Percentiles rank a stretch among this genome's conserved stretches.
phyloP scores from a whole-genome alignment of 352 stramenopile genomes.

The Globisporangium splendens region DNA sequence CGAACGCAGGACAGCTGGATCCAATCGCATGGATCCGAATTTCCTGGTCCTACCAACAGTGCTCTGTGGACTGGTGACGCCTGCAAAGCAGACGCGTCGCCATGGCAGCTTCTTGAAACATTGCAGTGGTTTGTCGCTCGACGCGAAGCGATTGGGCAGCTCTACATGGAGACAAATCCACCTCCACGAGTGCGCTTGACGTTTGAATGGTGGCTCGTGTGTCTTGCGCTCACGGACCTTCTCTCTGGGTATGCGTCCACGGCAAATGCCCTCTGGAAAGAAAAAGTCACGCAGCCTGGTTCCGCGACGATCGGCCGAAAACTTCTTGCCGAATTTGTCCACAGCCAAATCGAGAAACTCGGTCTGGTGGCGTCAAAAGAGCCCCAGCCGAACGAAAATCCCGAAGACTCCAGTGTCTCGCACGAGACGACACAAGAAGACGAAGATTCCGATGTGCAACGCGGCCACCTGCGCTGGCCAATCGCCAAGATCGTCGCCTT shows the following conservation, averaged over 20 bases:
- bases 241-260: constrained; percentile 6
- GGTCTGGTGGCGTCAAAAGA: too few relatives aligned
- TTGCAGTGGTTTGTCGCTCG: constrained; percentile 14
- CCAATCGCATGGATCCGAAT: too few relatives aligned
- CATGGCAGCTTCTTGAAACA: constrained; percentile 3
- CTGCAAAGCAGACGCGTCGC: not conserved
- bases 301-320: not conserved
- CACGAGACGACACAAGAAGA: not conserved
- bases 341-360: not conserved
- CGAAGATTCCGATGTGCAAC: not conserved
- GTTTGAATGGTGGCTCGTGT: constrained; percentile 14
- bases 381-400: too few relatives aligned
- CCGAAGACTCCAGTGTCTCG: too few relatives aligned
- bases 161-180: not conserved
- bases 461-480: constrained; percentile 14
- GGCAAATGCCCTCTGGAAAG: too few relatives aligned
- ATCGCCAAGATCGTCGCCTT: constrained; percentile 17
- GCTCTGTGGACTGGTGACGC: not conserved
- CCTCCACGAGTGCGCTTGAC: not conserved
- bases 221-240: constrained; percentile 9
- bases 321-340: not conserved
- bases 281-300: not conserved
- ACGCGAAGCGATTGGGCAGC: constrained; percentile 10
- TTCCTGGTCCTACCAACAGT: not conserved
- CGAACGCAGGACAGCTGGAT: too few relatives aligned